Conservation (phyloP, 257 asterid species). For the Petunia secreta region DNA sequence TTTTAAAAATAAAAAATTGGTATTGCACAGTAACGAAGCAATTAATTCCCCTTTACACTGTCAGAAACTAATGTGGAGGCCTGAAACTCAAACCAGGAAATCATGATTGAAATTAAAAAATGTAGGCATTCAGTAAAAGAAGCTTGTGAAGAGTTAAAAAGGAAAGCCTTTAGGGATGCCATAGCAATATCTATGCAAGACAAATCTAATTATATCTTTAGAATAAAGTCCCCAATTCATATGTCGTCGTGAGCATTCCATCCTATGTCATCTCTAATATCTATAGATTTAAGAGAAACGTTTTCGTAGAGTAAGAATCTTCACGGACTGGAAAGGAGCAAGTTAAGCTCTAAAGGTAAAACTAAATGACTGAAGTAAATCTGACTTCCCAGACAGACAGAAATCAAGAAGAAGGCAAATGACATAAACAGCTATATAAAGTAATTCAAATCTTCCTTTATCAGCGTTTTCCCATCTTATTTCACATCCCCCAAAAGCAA, state of each 20-base stretch:
- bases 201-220: neutral
- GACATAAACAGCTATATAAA: neutral
- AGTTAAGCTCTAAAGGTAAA: constrained; percentile 15
- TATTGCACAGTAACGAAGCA: constrained; percentile 16
- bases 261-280: neutral
- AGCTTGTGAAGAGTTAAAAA: neutral
- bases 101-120: neutral
- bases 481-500: neutral
- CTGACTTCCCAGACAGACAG: neutral
- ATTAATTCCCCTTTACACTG: neutral
- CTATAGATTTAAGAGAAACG: neutral
- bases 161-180: neutral
- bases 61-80: neutral
- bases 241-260: neutral
- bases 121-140: constrained; percentile 8
- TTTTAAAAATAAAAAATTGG: neutral
- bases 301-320: constrained; percentile 3
- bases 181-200: neutral
- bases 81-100: constrained; percentile 15
- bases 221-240: neutral
- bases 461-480: neutral
- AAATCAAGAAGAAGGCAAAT: constrained; percentile 1
- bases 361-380: neutral
- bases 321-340: neutral
- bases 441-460: constrained; percentile 1